These are phyloP conservation scores for Pythium rishiriense DNA, from an alignment of 352 stramenopile genomes.

Conservation along the genomic window DNA sequence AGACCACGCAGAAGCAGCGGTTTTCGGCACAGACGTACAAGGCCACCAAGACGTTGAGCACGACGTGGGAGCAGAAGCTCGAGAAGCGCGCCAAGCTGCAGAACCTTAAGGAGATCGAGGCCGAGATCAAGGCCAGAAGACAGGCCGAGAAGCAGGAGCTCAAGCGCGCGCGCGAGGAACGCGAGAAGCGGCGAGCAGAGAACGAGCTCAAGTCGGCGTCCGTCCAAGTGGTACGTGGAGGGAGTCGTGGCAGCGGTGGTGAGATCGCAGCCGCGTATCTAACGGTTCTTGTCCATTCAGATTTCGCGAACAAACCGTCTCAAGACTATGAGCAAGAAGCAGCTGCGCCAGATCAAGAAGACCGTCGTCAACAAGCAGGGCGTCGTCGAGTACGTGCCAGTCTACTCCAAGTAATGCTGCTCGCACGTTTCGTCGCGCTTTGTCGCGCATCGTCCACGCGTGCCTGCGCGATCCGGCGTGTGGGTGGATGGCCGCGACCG, in stretches of 20 bases:
- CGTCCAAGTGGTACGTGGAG: slow-evolving; percentile 79
- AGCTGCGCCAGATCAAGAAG: slow-evolving; percentile 91
- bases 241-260: neutral
- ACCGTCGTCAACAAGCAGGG: slow-evolving; percentile 91
- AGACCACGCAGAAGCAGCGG: slow-evolving; percentile 79
- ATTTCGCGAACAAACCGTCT: slow-evolving; percentile 86
- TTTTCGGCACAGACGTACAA: slow-evolving; percentile 78
- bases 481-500: neutral
- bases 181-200: slow-evolving; percentile 85
- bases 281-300: slow-evolving; percentile 26
- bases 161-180: slow-evolving; percentile 78
- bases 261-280: neutral
- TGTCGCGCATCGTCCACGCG: neutral
- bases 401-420: slow-evolving; percentile 80
- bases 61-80: slow-evolving; percentile 88
- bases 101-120: slow-evolving; percentile 83
- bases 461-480: neutral
- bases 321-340: slow-evolving; percentile 94
- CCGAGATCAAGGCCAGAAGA: slow-evolving; percentile 75
- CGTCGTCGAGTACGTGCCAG: slow-evolving; percentile 85
- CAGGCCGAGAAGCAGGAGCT: slow-evolving; percentile 75
- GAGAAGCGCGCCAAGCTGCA: slow-evolving; percentile 73
- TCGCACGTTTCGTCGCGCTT: neutral
- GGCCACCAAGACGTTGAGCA: slow-evolving; percentile 79
- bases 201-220: slow-evolving; percentile 90